These are phyloP conservation scores for Macrophomina tecta DNA, from an alignment of 2,329 filamentous ascomycete species.

Conservation along the genomic window DNA sequence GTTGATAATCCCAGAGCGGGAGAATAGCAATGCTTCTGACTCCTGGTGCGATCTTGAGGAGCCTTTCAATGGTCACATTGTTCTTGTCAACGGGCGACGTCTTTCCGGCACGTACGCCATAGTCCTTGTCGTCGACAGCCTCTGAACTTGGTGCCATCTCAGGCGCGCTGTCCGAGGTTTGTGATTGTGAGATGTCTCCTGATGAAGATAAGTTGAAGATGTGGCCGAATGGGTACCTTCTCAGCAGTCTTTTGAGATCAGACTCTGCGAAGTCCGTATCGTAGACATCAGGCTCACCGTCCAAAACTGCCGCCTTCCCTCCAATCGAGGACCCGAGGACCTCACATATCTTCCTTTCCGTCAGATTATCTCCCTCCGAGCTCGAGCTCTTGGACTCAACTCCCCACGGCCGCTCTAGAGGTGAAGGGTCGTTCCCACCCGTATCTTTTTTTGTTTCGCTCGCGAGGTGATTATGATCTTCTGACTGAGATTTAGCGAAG, in stretches of 20 bases:
- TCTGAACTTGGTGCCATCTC: not conserved
- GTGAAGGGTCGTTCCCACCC: not conserved
- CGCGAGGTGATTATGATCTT: not conserved
- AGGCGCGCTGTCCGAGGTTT: not conserved
- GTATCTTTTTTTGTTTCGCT: not conserved
- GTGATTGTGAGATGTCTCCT: not conserved
- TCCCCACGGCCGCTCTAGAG: not conserved
- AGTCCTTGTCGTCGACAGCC: not conserved
- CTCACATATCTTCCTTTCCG: slow-evolving; percentile 31
- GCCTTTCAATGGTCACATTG: not conserved
- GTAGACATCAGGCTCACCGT: slow-evolving; percentile 18
- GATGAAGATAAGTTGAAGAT: slow-evolving; percentile 46
- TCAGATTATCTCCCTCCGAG: not conserved
- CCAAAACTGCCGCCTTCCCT: slow-evolving; percentile 14
- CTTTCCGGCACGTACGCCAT: too few species aligned
- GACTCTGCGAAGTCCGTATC: slow-evolving; percentile 35
- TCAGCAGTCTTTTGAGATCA: slow-evolving; percentile 43
- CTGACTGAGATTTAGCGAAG: not conserved
- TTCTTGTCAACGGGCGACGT: not conserved
- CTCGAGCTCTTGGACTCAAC: not conserved
- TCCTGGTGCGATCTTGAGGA: slow-evolving; percentile 32
- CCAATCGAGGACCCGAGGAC: slow-evolving; percentile 36
- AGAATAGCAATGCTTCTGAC: slow-evolving; percentile 47
- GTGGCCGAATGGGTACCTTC: slow-evolving; percentile 43
- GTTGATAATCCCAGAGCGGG: slow-evolving; percentile 48